Evolutionary conservation across 1,139 yeast species (phyloP).

Genomic region (Pichia sp.): DNA sequence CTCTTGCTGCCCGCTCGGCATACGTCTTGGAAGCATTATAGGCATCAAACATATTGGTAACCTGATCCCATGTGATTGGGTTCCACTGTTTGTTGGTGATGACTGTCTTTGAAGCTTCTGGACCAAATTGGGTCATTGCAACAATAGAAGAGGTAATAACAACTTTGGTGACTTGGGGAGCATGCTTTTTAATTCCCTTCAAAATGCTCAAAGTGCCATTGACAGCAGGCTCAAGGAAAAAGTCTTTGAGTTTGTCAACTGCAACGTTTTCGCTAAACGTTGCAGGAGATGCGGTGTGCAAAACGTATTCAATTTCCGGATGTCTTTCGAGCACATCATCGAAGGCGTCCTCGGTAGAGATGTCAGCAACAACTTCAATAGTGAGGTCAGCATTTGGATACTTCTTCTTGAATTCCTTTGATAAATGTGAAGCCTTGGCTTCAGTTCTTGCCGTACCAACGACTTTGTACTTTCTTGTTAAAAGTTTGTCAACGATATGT

Average conservation of each 20-base stretch:
- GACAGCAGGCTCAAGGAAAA: slow-evolving; percentile 54
- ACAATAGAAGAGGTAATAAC: slow-evolving; percentile 58
- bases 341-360: slow-evolving; percentile 36
- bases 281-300: slow-evolving; percentile 66
- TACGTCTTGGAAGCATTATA: slow-evolving; percentile 49
- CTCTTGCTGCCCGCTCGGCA: slow-evolving; percentile 56
- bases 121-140: slow-evolving; percentile 33
- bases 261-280: no score
- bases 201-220: slow-evolving; percentile 46
- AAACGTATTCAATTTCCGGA: slow-evolving; percentile 47
- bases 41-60: slow-evolving; percentile 28
- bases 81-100: slow-evolving; percentile 40
- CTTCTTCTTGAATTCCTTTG: slow-evolving; percentile 26
- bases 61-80: slow-evolving; percentile 38
- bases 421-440: slow-evolving; percentile 30
- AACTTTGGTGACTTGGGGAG: slow-evolving; percentile 47
- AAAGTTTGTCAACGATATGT: slow-evolving; percentile 30
- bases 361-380: slow-evolving; percentile 36
- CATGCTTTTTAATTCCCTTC: slow-evolving; percentile 40
- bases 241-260: no score
- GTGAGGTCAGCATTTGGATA: slow-evolving; percentile 31
- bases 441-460: slow-evolving; percentile 39
- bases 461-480: slow-evolving; percentile 31
- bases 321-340: slow-evolving; percentile 44
- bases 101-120: slow-evolving; percentile 7